Evolutionary conservation across 345 rosid species (phyloP), one percentile per base, ranked within the genome.

Genomic region (Pistacia vera): DNA sequence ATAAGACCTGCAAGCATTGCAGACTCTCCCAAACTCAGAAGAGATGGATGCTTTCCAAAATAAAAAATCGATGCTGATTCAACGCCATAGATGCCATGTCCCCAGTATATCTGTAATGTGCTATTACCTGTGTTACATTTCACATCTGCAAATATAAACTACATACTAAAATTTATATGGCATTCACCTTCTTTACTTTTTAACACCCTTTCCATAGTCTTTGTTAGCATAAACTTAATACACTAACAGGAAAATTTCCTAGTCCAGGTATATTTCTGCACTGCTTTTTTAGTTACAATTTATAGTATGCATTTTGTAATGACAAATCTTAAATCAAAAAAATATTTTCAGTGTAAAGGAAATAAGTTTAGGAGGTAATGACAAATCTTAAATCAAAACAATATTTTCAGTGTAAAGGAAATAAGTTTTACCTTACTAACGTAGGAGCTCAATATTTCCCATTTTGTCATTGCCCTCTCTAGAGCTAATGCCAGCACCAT

Each of bases 381-480:
- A 22, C 25, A 22, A 22, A 22, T 22, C 25, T 22, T 22, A 22
- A 22, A 22, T 22, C 25, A 22, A 22, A 22, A 22, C 25, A 22
- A 22, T 22, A 22, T 22, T 22, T 22, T 22, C 25, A 22, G 25
- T 5, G 57, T 9, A 38, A 25, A 0, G 57, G 38, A 63, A 68
- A 25, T 61, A 75, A 51, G 38, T 36, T 76, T 71, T 13, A 77
- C 80, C 84, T 75, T 76, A 67, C 83, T 62, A 55, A 63, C n/a
- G 35, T 78, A 75, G 48, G 80, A 67, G 78, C 86, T 72, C 36
- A 81, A 44, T 78, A 81, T 83, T 78, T 73, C 68, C 76, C 73
- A 71, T 72, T 83, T 83, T 44, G 86, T 72, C 56, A 81, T 59
- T 52, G 67, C 74, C 66, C 84, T 75, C 75, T 83, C 86, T 22